Evolutionary conservation across 2,329 filamentous ascomycete species (phyloP), one percentile per base, ranked within the genome.

Genomic region (Dothistroma pini): DNA sequence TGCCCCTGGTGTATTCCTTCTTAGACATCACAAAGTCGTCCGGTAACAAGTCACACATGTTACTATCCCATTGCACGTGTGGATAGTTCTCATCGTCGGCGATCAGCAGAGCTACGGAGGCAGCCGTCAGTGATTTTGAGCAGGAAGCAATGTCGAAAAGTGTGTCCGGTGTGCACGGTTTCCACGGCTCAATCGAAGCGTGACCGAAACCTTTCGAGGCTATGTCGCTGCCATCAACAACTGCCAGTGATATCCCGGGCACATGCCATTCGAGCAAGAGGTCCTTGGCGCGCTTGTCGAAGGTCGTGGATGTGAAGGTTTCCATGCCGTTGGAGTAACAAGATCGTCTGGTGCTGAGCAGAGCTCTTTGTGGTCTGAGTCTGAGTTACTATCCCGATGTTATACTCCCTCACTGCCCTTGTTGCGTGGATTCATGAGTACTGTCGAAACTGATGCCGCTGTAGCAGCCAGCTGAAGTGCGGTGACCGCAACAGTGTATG

Each of bases 111-210:
- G 80, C 77, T 2, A 87, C 69, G 0, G 77, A 75, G 0, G 82
- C 82, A 0, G 80, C 78, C 0, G 79, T 81, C 52, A 84, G 78
- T 2, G 82, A 80, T 68, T 87, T 87, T 21, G 82, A 84, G 0
- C 79, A 84, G 48, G 82, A 85, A 1, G 79, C 85, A 2, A 76
- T 77, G 60, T 81, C 83, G 73, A 82, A 86, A 2, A 86, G 74
- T 0, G 83, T 85, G 32, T 80, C 73, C 0, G 79, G 69, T 0
- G 75, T 81, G 9, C 78, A 77, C 0, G 74, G 70, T 0, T 71
- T 76, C 5, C 70, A 72, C 1, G 58, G 68, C 4, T 78, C 72
- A 4, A 77, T 69, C n/a, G 62, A 60, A 56, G 75, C 68, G 66
- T 78, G 62, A 63, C 80, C 71, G 63, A 77, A 74, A 34, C 76